Evolutionary conservation across 768 basidiomycete species (phyloP), one percentile per base, ranked within the genome.

Genomic region (Ramaria sp.): DNA sequence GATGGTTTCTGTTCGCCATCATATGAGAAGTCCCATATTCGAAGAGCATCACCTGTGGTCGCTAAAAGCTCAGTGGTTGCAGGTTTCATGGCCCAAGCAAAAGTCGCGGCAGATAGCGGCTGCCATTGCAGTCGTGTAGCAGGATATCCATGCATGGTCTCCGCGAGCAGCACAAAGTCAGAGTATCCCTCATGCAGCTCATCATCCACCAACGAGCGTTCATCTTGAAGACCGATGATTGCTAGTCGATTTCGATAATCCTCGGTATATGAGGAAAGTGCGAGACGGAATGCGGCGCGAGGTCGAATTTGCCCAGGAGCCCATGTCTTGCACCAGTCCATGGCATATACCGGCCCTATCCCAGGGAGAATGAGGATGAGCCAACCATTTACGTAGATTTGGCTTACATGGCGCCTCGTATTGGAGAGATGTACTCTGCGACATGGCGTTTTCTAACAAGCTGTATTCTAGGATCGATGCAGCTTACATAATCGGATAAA

Each of bases 121-220:
- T 96, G 92, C 89, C 93, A 98, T 64, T 88, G 91, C 49, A 97
- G 71, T 68, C 83, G 87, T 13, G 93, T 97, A 10, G 91, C 90
- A 17, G 96, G 96, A 72, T 95, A 97, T 46, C 89, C 86, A 61
- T 96, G 88, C 61, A 82, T 79, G 1, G 85, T 82, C 62, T 89
- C 84, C 59, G 90, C 91, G 20, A 94, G 78, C 5, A 86, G 85
- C 41, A 85, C 82, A 67, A 95, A 96, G 72, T 94, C 89, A 9
- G 86, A 79, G 47, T 50, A 49, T 41, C 45, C 41, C 22, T 52
- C 51, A 65, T 90, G 89, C 64, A 81, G 87, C 65, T 91, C 86
- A 62, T 91, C 88, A 63, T 90, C 88, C 3, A 88, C 86, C 12
- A 92, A 78, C n/a, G 89, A 86, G 27, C 87, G 82, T 64, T 94